These are phyloP conservation scores for Starmerella apis DNA, from an alignment of 805 yeast genomes.

Conservation along the genomic window DNA sequence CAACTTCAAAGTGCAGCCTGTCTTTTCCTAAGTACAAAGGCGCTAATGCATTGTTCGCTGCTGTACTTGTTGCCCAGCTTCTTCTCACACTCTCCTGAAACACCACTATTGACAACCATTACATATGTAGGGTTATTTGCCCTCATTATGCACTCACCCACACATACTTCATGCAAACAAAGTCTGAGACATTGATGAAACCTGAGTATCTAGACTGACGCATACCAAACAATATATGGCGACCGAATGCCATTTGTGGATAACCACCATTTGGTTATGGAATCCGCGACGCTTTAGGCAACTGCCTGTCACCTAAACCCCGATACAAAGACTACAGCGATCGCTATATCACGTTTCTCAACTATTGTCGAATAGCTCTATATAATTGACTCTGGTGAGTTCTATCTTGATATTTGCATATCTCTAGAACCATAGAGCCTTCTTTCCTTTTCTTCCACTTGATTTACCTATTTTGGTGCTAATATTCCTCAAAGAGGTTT, in stretches of 20 bases:
- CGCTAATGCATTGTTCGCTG: too few relatives aligned
- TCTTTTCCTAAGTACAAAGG: too few relatives aligned
- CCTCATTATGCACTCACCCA: neutral
- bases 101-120: neutral
- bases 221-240: slow-evolving; percentile 7
- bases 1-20: too few relatives aligned
- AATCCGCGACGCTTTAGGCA: neutral
- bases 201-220: slow-evolving; percentile 2
- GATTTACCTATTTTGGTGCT: too few relatives aligned
- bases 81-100: neutral
- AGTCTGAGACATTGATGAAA: neutral
- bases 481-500: too few relatives aligned
- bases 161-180: neutral
- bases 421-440: too few relatives aligned
- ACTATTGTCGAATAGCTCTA: neutral
- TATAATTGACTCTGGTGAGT: neutral
- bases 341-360: too few relatives aligned
- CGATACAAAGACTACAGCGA: too few relatives aligned
- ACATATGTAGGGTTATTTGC: neutral
- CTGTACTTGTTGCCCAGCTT: neutral
- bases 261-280: neutral
- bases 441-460: too few relatives aligned
- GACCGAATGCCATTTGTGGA: neutral
- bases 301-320: too few relatives aligned
- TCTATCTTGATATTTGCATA: neutral